Base-by-base conservation (phyloP, 2,329 filamentous ascomycete genomes). In the Diaporthe capsici region DNA sequence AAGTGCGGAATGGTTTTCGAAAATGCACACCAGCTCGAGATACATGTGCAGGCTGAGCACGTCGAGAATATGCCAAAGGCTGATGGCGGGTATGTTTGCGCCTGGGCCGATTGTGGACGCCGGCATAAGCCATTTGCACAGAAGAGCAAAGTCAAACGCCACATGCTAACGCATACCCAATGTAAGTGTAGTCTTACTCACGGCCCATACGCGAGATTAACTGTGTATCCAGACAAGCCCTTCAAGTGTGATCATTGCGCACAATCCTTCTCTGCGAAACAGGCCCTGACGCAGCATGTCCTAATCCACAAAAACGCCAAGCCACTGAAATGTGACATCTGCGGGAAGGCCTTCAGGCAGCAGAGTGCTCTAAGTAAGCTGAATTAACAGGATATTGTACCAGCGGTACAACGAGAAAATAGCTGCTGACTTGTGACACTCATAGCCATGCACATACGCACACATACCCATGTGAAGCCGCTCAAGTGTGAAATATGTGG, bases 211-310 rank as follows among this genome's bases (percentile, higher is more conserved):
- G 10, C 51, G 65, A 61, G 75, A 63, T 22, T 68, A 22, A 76
- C 82, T 72, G 15, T 10, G 15, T n/a, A 28, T 42, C 25, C 75
- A 92, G 91, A 88, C 80, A 93, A 93, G 82, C 89, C 90, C 9
- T 91, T 89, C 74, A 84, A 86, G 60, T 93, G 91, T 77, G 80
- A 84, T 2, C 84, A 86, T 28, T 94, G 92, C 79, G 85, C 86
- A 13, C 85, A 90, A 75, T 85, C 85, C 4, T 91, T 94, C 79
- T 93, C 92, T 0, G 92, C 92, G 2, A 90, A 92, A 78, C 92
- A 94, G 81, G 91, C 93, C 1, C 86, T 94, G 9, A 89, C 91
- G 57, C 92, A 94, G 80, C 93, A 94, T 79, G 87, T 90, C 80
- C 88, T 92, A 25, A 93, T 90, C 2, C 93, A 94, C 79, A 92